Percentiles rank a stretch among this genome's conserved stretches.
phyloP scores from a whole-genome alignment of 73 alveolate species.

The Paramecium bursaria region DNA sequence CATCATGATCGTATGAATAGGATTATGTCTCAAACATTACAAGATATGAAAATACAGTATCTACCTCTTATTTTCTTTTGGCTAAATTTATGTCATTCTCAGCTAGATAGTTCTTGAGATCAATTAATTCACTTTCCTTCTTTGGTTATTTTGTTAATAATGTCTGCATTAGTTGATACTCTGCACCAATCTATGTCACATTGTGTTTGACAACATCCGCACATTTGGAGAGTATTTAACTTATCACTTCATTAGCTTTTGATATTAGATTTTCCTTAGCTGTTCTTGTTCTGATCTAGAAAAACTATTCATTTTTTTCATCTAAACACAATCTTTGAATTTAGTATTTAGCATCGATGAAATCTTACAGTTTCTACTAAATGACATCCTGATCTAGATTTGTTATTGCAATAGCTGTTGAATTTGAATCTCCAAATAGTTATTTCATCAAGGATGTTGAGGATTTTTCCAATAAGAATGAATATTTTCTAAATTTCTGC shows the following conservation, averaged over 20 bases:
- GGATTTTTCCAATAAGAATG: slow-evolving; percentile 61
- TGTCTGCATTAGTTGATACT: slow-evolving; percentile 54
- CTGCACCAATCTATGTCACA: neutral
- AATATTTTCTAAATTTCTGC: slow-evolving; percentile 45
- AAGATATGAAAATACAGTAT: slow-evolving; percentile 51
- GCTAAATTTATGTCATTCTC: slow-evolving; percentile 72
- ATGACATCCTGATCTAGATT: slow-evolving; percentile 45
- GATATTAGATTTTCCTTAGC: slow-evolving; percentile 58
- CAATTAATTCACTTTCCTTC: slow-evolving; percentile 65
- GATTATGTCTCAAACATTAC: slow-evolving; percentile 55
- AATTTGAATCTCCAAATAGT: slow-evolving; percentile 55
- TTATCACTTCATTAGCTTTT: slow-evolving; percentile 62
- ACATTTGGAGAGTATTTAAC: slow-evolving; percentile 28
- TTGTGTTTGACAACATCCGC: slow-evolving; percentile 28
- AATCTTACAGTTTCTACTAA: slow-evolving; percentile 48
- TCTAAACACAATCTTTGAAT: slow-evolving; percentile 64
- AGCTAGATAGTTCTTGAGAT: slow-evolving; percentile 49
- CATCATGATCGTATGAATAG: neutral
- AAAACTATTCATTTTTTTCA: slow-evolving; percentile 62
- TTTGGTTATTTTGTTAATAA: slow-evolving; percentile 63
- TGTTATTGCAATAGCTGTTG: slow-evolving; percentile 31
- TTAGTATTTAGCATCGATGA: slow-evolving; percentile 43
- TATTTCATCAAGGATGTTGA: slow-evolving; percentile 12
- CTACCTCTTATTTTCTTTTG: slow-evolving; percentile 52
- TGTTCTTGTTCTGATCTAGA: slow-evolving; percentile 58